Conservation (phyloP, 495 filamentous ascomycete species). For the Parachaetomium inaequale region DNA sequence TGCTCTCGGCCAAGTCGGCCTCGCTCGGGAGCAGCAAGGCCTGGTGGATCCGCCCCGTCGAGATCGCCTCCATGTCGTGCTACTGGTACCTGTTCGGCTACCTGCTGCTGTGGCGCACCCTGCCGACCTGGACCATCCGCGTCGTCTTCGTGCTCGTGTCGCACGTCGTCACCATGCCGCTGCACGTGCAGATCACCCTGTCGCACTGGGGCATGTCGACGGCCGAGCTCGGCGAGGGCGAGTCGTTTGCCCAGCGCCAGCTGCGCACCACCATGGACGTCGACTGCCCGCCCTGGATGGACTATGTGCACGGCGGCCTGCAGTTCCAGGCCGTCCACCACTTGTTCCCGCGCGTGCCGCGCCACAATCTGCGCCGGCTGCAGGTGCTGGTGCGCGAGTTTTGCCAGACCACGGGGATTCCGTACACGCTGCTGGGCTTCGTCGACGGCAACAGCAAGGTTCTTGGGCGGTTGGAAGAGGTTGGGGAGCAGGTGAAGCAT, state of each 20-base stretch:
- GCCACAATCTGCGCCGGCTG: slow-evolving; percentile 82
- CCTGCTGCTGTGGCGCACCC: slow-evolving; percentile 58
- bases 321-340: slow-evolving; percentile 97
- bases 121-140: slow-evolving; percentile 60
- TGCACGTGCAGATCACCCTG: slow-evolving; percentile 94
- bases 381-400: slow-evolving; percentile 85
- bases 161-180: slow-evolving; percentile 78
- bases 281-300: slow-evolving; percentile 92
- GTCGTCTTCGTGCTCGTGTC: slow-evolving; percentile 77
- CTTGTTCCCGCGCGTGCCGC: slow-evolving; percentile 83
- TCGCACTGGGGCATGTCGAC: slow-evolving; percentile 98
- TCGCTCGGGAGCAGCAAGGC: slow-evolving; percentile 53
- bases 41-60: slow-evolving; percentile 75
- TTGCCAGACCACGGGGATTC: slow-evolving; percentile 84
- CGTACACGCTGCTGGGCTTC: slow-evolving; percentile 92
- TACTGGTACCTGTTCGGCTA: slow-evolving; percentile 85
- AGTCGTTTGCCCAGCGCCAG: slow-evolving; percentile 96
- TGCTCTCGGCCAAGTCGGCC: slow-evolving; percentile 53
- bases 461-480: slow-evolving; percentile 75
- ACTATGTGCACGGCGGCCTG: slow-evolving; percentile 94
- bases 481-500: slow-evolving; percentile 80
- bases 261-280: slow-evolving; percentile 96
- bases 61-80: slow-evolving; percentile 90
- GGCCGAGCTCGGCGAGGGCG: slow-evolving; percentile 75
- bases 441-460: slow-evolving; percentile 87